phyloP scores from a whole-genome alignment of 2,329 filamentous ascomycete genomes.

The Hyphodiscus sp. region DNA sequence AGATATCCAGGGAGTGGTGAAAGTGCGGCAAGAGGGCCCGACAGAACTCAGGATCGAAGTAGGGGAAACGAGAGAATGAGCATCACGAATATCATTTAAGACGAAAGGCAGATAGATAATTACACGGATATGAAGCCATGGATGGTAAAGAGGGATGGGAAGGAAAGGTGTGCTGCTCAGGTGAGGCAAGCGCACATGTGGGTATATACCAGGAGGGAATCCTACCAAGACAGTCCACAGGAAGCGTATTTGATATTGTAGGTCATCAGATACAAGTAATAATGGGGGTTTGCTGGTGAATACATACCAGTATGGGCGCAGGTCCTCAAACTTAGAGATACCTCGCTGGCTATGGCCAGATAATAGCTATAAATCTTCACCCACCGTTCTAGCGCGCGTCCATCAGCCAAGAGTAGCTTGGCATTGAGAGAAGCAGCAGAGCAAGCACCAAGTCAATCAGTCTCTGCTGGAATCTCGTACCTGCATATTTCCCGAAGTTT shows the following conservation, averaged over 20 bases:
- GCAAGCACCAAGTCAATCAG: no score
- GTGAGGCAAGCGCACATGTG: no score
- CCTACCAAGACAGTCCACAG: no score
- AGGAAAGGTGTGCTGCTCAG: neutral
- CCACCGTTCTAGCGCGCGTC: no score
- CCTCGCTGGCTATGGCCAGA: neutral
- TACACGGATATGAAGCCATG: neutral
- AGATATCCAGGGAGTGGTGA: constrained; percentile 4
- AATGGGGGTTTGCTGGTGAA: neutral
- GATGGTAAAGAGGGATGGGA: neutral
- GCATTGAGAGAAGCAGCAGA: no score
- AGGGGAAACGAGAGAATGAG: constrained; percentile 26
- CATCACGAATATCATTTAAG: constrained; percentile 26
- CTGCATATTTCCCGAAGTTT: no score
- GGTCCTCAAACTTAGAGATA: neutral
- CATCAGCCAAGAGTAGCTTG: no score
- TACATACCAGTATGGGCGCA: neutral
- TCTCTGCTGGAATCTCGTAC: no score
- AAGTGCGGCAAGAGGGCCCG: neutral
- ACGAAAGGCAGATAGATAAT: neutral
- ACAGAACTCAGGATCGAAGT: constrained; percentile 5
- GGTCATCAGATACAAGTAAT: neutral
- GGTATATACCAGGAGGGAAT: no score
- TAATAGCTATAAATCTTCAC: neutral
- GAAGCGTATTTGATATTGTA: no score